Evolutionary conservation across 176 grass and related monocot species (phyloP).

Genomic region (Raddia guianensis): DNA sequence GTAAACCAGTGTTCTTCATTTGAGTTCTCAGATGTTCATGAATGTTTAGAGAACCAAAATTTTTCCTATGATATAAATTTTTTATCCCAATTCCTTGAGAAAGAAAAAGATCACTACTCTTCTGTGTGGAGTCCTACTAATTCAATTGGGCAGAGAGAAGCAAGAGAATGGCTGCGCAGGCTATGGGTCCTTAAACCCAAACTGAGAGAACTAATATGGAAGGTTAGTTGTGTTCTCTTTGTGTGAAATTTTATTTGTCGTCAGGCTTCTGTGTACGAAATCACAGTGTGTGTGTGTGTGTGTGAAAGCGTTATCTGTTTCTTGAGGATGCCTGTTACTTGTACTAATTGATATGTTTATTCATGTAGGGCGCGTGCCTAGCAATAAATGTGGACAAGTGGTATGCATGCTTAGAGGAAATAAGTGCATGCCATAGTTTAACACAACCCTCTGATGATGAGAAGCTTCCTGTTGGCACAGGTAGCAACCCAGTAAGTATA

Average conservation of each 20-base stretch:
- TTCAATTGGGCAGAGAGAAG: conserved; percentile 88
- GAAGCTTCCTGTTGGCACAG: conserved; percentile 95
- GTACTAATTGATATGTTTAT: conserved; percentile 29
- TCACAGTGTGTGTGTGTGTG: conserved; percentile 11
- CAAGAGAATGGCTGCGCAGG: conserved; percentile 91
- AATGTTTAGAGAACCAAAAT: conserved; percentile 45
- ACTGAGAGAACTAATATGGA: conserved; percentile 85
- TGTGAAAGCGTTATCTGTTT: conserved; percentile 9
- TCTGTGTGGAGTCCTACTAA: conserved; percentile 91
- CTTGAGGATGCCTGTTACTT: conserved; percentile 25
- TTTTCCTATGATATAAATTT: conserved; percentile 91
- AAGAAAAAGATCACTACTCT: conserved; percentile 85
- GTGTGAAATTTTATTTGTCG: not conserved
- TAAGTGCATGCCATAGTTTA: conserved; percentile 71
- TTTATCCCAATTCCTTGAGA: conserved; percentile 82
- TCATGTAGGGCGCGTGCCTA: conserved; percentile 82
- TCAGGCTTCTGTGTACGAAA: conserved; percentile 25
- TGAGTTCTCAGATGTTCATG: conserved; percentile 47
- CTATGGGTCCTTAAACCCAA: conserved; percentile 88
- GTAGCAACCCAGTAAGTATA: conserved; percentile 99
- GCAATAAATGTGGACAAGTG: conserved; percentile 84
- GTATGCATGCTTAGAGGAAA: conserved; percentile 75
- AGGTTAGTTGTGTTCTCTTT: conserved; percentile 51
- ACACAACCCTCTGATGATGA: conserved; percentile 76
- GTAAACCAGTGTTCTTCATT: conserved; percentile 44